phyloP scores from a whole-genome alignment of 2,329 filamentous ascomycete genomes.

The Lomentospora prolificans region DNA sequence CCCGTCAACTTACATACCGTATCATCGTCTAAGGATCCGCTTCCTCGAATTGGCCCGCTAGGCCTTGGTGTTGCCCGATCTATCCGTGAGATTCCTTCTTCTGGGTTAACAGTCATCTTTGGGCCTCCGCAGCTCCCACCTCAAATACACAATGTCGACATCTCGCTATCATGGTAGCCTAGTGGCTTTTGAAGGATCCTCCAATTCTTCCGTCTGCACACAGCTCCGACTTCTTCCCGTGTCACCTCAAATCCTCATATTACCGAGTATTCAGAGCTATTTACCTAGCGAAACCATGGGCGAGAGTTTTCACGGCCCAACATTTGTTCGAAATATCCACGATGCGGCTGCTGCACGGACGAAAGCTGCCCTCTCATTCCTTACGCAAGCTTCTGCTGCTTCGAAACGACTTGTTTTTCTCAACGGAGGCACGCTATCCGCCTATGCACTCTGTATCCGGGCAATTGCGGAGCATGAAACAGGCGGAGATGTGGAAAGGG shows the following conservation, averaged over 20 bases:
- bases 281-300: conserved; percentile 21
- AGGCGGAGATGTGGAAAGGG: conserved; percentile 36
- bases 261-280: conserved; percentile 43
- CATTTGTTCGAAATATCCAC: conserved; percentile 39
- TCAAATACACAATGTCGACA: conserved; percentile 11
- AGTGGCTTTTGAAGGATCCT: conserved; percentile 50
- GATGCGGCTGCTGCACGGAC: conserved; percentile 36
- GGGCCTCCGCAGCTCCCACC: no score
- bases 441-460: conserved; percentile 43
- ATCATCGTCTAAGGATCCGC: background rate
- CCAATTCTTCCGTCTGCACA: conserved; percentile 39
- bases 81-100: background rate
- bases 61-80: background rate
- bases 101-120: background rate
- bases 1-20: background rate
- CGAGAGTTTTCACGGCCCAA: conserved; percentile 19
- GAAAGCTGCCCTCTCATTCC: conserved; percentile 39
- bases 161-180: conserved; percentile 32
- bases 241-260: conserved; percentile 46
- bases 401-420: conserved; percentile 49
- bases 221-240: conserved; percentile 51
- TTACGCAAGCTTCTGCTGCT: conserved; percentile 32
- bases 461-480: conserved; percentile 44
- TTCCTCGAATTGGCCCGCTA: background rate
- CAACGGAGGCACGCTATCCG: conserved; percentile 47